Evolutionary conservation across 768 basidiomycete genomes (phyloP).

Genomic region (Psilocybe subaeruginosa): DNA sequence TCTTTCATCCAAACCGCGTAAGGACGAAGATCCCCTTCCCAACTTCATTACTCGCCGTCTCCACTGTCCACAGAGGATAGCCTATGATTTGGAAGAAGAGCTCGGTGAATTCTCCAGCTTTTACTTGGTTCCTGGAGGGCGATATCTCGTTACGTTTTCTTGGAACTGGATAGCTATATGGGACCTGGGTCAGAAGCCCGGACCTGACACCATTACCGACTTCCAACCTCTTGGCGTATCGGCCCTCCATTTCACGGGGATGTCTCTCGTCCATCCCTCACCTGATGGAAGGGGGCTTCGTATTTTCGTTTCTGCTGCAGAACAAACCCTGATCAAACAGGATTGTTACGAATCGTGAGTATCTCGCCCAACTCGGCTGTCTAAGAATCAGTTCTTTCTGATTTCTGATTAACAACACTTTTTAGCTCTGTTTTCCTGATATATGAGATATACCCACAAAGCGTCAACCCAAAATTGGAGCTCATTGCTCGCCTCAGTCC

Average conservation of each 20-base stretch:
- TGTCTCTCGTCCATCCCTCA: constrained; percentile 15
- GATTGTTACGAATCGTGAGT: neutral
- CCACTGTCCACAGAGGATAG: constrained; percentile 6
- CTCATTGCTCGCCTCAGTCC: constrained; percentile 9
- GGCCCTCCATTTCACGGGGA: constrained; percentile 6
- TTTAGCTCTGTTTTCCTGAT: constrained; percentile 2
- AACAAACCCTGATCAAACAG: neutral
- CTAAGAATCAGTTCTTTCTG: neutral
- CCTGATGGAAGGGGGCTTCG: constrained; percentile 16
- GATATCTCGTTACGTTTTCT: constrained; percentile 28
- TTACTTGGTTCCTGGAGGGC: constrained; percentile 33
- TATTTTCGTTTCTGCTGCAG: constrained; percentile 11
- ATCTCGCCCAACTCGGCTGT: neutral
- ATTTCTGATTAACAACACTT: neutral
- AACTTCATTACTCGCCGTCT: constrained; percentile 6
- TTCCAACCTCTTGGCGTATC: constrained; percentile 9
- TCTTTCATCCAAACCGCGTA: constrained; percentile 10
- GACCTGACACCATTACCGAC: neutral
- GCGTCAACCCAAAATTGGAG: constrained; percentile 2
- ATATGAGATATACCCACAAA: constrained; percentile 18
- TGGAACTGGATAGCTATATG: constrained; percentile 21
- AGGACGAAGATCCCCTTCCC: neutral
- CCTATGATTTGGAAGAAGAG: neutral
- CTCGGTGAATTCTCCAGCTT: constrained; percentile 9
- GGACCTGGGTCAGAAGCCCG: constrained; percentile 27